Evolutionary conservation across 1,139 yeast species (phyloP).

Genomic region (Yamadazyma dushanensis): DNA sequence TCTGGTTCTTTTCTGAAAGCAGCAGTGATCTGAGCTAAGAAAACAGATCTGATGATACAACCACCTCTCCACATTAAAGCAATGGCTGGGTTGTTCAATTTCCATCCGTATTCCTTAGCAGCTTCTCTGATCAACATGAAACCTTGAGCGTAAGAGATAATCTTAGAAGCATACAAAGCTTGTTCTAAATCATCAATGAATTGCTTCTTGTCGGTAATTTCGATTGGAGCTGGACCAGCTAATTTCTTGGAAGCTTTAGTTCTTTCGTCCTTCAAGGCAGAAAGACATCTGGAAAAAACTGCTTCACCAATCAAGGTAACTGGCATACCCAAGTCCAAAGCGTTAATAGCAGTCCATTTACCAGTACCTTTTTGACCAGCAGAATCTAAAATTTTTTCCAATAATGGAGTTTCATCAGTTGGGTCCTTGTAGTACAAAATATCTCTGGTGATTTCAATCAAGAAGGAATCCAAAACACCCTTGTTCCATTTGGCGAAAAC

Average conservation of each 20-base stretch:
- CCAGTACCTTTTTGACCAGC: constrained; percentile 99
- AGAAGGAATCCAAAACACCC: constrained; percentile 96
- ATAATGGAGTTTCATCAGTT: constrained; percentile 85
- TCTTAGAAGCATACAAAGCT: constrained; percentile 97
- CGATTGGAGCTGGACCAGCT: constrained; percentile 69
- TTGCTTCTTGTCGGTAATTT: constrained; percentile 70
- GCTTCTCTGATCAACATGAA: constrained; percentile 99
- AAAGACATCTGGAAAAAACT: constrained; percentile 93
- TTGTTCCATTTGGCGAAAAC: constrained; percentile 93
- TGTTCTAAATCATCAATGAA: constrained; percentile 95
- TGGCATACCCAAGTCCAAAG: constrained; percentile 97
- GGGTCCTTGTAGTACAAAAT: constrained; percentile 85
- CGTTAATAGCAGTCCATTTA: constrained; percentile 99
- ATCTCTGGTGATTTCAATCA: constrained; percentile 95
- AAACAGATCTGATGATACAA: constrained; percentile 97
- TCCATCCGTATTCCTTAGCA: constrained; percentile 95
- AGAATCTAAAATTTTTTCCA: constrained; percentile 92
- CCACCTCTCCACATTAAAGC: constrained; percentile 99
- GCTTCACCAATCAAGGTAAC: constrained; percentile 99
- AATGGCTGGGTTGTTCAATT: constrained; percentile 95
- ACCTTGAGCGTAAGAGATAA: constrained; percentile 98
- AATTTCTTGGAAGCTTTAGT: constrained; percentile 75
- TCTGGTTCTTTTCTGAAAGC: constrained; percentile 95
- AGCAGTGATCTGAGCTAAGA: constrained; percentile 94
- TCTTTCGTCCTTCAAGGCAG: constrained; percentile 92